Percentiles rank a stretch among this genome's conserved stretches.
phyloP scores from a whole-genome alignment of 345 rosid species.

The Firmiana major region DNA sequence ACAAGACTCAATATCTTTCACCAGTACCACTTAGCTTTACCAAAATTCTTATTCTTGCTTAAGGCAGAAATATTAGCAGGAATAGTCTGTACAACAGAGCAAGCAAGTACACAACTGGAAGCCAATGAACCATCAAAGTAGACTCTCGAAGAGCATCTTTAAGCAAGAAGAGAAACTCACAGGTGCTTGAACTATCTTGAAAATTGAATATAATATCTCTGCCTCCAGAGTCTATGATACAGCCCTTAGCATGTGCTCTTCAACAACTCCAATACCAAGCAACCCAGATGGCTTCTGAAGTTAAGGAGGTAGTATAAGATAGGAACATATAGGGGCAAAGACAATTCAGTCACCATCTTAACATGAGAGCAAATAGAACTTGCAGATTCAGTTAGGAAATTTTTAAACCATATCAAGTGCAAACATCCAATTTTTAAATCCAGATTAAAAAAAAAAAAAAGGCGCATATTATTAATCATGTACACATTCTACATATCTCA shows the following conservation, averaged over 20 bases:
- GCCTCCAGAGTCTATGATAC: conserved; percentile 22
- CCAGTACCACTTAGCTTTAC: conserved; percentile 6
- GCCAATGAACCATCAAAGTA: neutral
- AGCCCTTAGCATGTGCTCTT: conserved; percentile 19
- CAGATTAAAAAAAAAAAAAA: neutral
- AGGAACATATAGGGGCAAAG: neutral
- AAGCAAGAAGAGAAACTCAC: conserved; percentile 12
- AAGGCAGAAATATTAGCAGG: neutral
- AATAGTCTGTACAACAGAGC: conserved; percentile 22
- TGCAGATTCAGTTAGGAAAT: neutral
- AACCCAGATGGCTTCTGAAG: conserved; percentile 17
- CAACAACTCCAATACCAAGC: conserved; percentile 17
- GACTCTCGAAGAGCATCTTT: conserved; percentile 4
- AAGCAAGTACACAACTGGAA: conserved; percentile 14
- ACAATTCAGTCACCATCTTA: conserved; percentile 1
- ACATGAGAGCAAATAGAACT: neutral
- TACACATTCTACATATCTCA: neutral
- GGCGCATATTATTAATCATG: neutral
- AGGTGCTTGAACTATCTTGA: neutral
- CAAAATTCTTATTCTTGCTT: conserved; percentile 16
- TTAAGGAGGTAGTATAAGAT: neutral
- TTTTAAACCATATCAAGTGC: neutral
- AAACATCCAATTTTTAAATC: neutral
- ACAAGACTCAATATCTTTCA: conserved; percentile 7
- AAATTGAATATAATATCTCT: conserved; percentile 2